Evolutionary conservation across 1,284 basidiomycete species (phyloP).

Genomic region (Schizophyllum amplum): DNA sequence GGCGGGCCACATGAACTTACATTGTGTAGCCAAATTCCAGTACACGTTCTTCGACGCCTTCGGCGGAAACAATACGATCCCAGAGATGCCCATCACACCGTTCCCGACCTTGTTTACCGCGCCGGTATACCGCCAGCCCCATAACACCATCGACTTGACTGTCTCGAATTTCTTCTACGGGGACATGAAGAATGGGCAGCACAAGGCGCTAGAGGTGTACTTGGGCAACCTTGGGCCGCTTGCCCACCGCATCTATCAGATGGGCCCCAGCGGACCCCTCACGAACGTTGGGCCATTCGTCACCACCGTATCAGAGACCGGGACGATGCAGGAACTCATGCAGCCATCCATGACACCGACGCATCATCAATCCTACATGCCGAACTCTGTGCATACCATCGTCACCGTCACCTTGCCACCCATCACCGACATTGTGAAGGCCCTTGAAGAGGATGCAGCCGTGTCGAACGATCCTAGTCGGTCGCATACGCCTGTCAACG

Average conservation of each 20-base stretch:
- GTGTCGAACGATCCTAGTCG: not conserved
- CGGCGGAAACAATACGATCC: conserved; percentile 67
- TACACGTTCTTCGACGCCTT: conserved; percentile 92
- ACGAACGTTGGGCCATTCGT: conserved; percentile 53
- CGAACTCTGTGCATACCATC: conserved; percentile 57
- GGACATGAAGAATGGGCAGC: conserved; percentile 53
- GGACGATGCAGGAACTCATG: conserved; percentile 17
- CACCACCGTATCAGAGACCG: conserved; percentile 19
- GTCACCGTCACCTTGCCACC: conserved; percentile 75
- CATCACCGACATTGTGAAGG: conserved; percentile 61
- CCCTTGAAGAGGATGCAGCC: conserved; percentile 58
- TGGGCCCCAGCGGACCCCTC: conserved; percentile 45
- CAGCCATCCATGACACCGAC: conserved; percentile 24
- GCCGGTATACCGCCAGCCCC: conserved; percentile 65
- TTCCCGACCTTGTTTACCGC: conserved; percentile 82
- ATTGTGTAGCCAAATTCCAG: conserved; percentile 70
- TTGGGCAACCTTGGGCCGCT: conserved; percentile 85
- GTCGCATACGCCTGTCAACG: conserved; percentile 2
- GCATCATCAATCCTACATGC: conserved; percentile 47
- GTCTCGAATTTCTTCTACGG: conserved; percentile 81
- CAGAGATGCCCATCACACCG: conserved; percentile 76
- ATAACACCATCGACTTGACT: conserved; percentile 73
- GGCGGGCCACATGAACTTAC: conserved; percentile 17
- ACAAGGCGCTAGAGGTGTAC: conserved; percentile 79
- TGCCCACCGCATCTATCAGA: conserved; percentile 60